phyloP scores from a whole-genome alignment of 345 rosid species.

The Combretum micranthum region DNA sequence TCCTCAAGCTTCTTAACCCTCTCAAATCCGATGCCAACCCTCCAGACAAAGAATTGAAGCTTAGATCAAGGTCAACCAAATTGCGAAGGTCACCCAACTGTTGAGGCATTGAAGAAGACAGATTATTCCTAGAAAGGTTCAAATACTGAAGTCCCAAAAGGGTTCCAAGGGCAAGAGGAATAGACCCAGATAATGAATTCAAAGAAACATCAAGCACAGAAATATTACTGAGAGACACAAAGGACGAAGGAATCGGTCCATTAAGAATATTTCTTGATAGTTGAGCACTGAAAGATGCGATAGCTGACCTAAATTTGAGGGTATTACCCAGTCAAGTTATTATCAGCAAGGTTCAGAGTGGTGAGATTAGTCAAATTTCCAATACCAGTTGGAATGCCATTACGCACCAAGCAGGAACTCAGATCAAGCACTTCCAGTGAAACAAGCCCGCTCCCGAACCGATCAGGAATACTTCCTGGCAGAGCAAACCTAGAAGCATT shows the following conservation, averaged over 20 bases:
- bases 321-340: slow-evolving; percentile 53
- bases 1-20: slow-evolving; percentile 56
- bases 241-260: slow-evolving; percentile 65
- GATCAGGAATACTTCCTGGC: slow-evolving; percentile 74
- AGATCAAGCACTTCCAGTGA: slow-evolving; percentile 80
- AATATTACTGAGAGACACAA: slow-evolving; percentile 49
- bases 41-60: slow-evolving; percentile 62
- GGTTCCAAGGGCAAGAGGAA: slow-evolving; percentile 53
- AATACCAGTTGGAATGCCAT: slow-evolving; percentile 56
- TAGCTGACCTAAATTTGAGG: slow-evolving; percentile 54
- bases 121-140: slow-evolving; percentile 68
- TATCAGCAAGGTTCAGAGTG: slow-evolving; percentile 51
- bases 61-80: slow-evolving; percentile 77
- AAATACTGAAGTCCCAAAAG: slow-evolving; percentile 47
- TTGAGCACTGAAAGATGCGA: slow-evolving; percentile 48
- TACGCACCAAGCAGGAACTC: slow-evolving; percentile 52
- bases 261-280: slow-evolving; percentile 53
- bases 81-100: slow-evolving; percentile 59
- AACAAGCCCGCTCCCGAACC: slow-evolving; percentile 55
- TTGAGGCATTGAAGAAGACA: slow-evolving; percentile 61
- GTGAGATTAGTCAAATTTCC: slow-evolving; percentile 65
- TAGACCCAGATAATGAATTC: slow-evolving; percentile 53
- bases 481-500: slow-evolving; percentile 75
- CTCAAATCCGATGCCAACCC: slow-evolving; percentile 50
- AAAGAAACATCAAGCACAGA: slow-evolving; percentile 65